Evolutionary conservation across 768 basidiomycete species (phyloP), one percentile per base, ranked within the genome.

Genomic region (Tylopilus intermedius): DNA sequence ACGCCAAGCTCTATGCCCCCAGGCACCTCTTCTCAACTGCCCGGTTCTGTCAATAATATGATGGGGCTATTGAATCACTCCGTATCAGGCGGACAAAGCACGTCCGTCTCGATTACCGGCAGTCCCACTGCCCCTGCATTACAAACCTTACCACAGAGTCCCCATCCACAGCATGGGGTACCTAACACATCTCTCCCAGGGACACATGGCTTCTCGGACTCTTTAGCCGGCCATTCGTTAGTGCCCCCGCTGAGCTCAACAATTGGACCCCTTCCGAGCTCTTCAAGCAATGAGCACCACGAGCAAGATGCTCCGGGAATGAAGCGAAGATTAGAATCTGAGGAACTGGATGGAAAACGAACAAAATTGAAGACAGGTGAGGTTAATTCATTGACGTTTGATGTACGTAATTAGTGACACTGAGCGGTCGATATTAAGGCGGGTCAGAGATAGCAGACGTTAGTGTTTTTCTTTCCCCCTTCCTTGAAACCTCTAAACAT

Each of bases 301-400:
- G 87, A 89, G 49, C 75, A 75, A 54, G 86, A 88, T 50, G 58
- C 67, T n/a, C 81, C 84, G 51, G 79, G 77, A 15, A 74, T 82
- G 57, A 92, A 91, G 66, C 77, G 89, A 56, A 90, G 89, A 67
- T 71, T 85, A 57, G 82, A 83, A 45, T 74, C 76, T 15, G 83
- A 82, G 48, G 86, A 87, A 53, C 70, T 69, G 27, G 84, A 88
- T 44, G 76, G 71, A 44, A 92, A 92, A 67, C 79, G 89, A 60
- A 81, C 71, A 45, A 79, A 86, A 60, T 79, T 83, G 68, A 90
- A 83, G 72, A 88, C 78, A 60, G 86, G 89, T 86, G 57, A 66
- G 80, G 64, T 51, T 54, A 29, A 41, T 60, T 58, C 59, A 45
- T 62, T 67, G 45, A 62, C 44, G 51, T 64, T 58, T 49, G 56